Percentiles rank a stretch among this genome's conserved stretches.
phyloP scores from a whole-genome alignment of 2,329 filamentous ascomycete genomes.

The Pyricularia grisea region DNA sequence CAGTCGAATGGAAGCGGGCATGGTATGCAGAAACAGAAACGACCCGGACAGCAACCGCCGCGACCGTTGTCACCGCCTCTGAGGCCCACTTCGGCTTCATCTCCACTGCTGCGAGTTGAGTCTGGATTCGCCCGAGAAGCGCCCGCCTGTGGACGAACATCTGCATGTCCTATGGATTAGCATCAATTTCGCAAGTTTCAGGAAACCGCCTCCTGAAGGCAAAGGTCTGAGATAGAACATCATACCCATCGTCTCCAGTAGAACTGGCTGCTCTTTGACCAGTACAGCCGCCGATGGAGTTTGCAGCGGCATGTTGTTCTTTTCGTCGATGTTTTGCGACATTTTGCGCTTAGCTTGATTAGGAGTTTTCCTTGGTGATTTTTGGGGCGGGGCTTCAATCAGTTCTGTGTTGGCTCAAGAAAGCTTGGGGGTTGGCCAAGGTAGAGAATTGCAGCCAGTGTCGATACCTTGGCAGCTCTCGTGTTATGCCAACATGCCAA shows the following conservation, averaged over 20 bases:
- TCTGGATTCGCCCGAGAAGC: neutral
- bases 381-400: neutral
- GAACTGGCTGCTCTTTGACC: neutral
- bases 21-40: neutral
- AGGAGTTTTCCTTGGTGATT: neutral
- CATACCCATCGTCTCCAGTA: neutral
- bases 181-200: neutral
- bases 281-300: neutral
- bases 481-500: neutral
- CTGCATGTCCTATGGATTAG: neutral
- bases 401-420: neutral
- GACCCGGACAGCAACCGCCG: neutral
- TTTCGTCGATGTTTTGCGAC: neutral
- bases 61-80: neutral
- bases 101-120: neutral
- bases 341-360: neutral
- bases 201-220: neutral
- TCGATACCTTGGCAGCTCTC: neutral
- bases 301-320: neutral
- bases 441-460: neutral
- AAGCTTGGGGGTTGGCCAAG: neutral
- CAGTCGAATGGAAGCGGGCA: neutral
- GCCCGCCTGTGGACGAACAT: neutral
- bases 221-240: neutral
- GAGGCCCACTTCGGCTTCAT: neutral